Conservation (phyloP, 2,329 filamentous ascomycete species). For the Colletotrichum aenigma region DNA sequence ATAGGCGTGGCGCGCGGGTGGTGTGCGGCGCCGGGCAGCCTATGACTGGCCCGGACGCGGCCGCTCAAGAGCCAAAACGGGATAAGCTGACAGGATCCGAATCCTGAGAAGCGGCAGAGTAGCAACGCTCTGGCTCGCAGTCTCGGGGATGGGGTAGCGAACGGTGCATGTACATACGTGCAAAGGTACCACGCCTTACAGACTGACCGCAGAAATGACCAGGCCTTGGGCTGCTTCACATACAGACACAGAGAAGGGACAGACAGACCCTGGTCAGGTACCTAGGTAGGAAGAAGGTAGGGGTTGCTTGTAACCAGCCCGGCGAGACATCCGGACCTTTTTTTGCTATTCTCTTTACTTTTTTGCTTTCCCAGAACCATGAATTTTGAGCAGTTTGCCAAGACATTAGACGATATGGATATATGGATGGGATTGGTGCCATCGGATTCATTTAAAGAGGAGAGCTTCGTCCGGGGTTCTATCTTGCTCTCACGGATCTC, state of each 20-base stretch:
- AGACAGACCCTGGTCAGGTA: not conserved
- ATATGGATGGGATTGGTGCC: not conserved
- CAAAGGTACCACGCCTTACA: not conserved
- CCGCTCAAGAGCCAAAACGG: not conserved
- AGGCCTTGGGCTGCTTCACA: not conserved
- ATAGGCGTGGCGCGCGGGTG: not conserved
- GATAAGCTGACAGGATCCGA: constrained; percentile 12
- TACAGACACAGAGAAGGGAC: not conserved
- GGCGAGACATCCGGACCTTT: not conserved
- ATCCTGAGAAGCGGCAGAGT: constrained; percentile 16
- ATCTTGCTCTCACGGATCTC: not conserved
- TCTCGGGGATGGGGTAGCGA: not conserved
- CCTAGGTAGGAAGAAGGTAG: not conserved
- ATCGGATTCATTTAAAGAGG: constrained; percentile 7
- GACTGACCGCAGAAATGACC: not conserved
- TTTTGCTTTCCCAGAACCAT: not conserved
- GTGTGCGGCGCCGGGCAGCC: not conserved
- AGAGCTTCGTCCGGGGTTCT: not conserved
- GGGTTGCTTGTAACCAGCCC: not conserved
- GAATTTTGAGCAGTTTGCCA: not conserved
- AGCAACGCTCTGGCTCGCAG: not conserved
- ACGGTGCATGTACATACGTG: not conserved
- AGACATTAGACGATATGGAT: not conserved
- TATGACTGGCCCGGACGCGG: not conserved
- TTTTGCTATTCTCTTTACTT: not conserved